These are phyloP conservation scores for Talaromyces sp. DNA, from an alignment of 2,329 filamentous ascomycete species.

Conservation along the genomic window DNA sequence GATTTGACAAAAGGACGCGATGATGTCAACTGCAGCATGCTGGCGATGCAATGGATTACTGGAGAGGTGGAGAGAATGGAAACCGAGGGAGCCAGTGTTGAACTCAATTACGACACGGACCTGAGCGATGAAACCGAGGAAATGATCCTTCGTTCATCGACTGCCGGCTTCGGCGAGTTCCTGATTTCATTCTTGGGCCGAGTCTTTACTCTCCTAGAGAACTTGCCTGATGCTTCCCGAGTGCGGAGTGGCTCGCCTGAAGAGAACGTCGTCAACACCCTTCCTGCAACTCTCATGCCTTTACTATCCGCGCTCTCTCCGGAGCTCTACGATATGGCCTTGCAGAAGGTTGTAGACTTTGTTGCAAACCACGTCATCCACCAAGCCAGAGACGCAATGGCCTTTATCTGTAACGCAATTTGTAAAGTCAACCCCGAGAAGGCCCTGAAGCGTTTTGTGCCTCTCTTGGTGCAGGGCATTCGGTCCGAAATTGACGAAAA, in stretches of 20 bases:
- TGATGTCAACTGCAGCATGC: slow-evolving; percentile 63
- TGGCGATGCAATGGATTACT: slow-evolving; percentile 91
- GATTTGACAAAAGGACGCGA: slow-evolving; percentile 66
- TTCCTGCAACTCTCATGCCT: slow-evolving; percentile 86
- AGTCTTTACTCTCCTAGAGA: slow-evolving; percentile 92
- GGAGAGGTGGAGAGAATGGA: slow-evolving; percentile 93
- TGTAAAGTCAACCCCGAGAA: slow-evolving; percentile 96
- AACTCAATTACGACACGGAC: slow-evolving; percentile 77
- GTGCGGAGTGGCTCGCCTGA: slow-evolving; percentile 88
- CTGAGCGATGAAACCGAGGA: slow-evolving; percentile 82
- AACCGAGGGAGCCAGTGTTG: slow-evolving; percentile 72
- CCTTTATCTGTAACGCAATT: slow-evolving; percentile 92
- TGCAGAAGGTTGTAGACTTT: slow-evolving; percentile 89
- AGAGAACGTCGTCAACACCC: slow-evolving; percentile 92
- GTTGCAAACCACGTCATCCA: slow-evolving; percentile 92
- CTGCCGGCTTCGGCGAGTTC: slow-evolving; percentile 89
- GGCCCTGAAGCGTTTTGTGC: slow-evolving; percentile 82
- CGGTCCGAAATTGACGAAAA: slow-evolving; percentile 96
- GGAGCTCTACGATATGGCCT: slow-evolving; percentile 83
- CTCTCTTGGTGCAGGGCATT: slow-evolving; percentile 84
- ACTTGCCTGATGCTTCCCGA: slow-evolving; percentile 82
- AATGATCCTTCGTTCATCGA: slow-evolving; percentile 84
- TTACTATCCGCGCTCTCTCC: slow-evolving; percentile 86
- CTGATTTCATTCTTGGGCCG: slow-evolving; percentile 83
- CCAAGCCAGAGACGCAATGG: slow-evolving; percentile 94